Conservation (phyloP, 805 yeast genomes). For the Peterozyma xylosa region DNA sequence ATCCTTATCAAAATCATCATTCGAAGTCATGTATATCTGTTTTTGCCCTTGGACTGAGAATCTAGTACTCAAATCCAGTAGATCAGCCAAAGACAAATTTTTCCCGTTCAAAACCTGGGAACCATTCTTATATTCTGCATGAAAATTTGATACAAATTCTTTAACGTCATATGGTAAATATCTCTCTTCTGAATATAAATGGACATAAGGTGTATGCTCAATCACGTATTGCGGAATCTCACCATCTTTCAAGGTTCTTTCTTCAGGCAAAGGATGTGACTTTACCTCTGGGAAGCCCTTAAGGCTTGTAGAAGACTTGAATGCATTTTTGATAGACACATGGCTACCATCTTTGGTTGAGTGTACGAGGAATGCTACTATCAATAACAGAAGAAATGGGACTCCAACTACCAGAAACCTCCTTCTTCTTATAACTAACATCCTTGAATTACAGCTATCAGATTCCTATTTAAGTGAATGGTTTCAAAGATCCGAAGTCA, state of each 20-base stretch:
- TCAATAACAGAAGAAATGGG: too few species aligned
- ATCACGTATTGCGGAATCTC: constrained; percentile 58
- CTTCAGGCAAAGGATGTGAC: constrained; percentile 19
- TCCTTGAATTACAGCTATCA: too few species aligned
- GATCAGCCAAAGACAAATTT: constrained; percentile 22
- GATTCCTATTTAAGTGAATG: too few species aligned
- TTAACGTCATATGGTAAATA: constrained; percentile 79
- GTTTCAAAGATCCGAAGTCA: too few species aligned
- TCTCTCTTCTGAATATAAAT: constrained; percentile 80
- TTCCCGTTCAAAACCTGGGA: constrained; percentile 22
- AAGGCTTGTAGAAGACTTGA: neutral
- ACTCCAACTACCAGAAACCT: too few species aligned
- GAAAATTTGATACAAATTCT: constrained; percentile 62
- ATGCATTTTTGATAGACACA: too few species aligned
- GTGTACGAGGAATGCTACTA: too few species aligned
- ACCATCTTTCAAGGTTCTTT: constrained; percentile 38
- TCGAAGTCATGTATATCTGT: constrained; percentile 52
- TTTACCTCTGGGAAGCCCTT: constrained; percentile 28
- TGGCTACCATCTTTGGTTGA: too few species aligned
- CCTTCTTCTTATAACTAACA: too few species aligned
- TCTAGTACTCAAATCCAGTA: constrained; percentile 24
- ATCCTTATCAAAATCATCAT: constrained; percentile 58
- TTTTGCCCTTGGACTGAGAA: constrained; percentile 14
- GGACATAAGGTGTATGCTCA: constrained; percentile 70
- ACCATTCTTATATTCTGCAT: constrained; percentile 45